phyloP scores from a whole-genome alignment of 768 basidiomycete genomes.

The Serendipita sp. region DNA sequence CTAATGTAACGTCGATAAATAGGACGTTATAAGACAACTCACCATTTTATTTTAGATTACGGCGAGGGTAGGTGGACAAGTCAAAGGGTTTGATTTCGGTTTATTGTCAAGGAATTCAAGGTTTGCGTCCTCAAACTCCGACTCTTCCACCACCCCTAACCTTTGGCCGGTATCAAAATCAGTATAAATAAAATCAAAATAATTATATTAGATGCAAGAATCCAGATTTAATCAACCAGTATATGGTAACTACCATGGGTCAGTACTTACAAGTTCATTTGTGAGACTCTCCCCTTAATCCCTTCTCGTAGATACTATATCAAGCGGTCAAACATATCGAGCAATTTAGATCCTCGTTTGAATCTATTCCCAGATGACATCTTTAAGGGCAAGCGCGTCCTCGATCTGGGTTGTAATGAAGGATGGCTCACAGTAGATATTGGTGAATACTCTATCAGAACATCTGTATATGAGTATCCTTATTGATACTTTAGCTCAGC shows the following conservation, averaged over 20 bases:
- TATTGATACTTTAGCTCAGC: conserved; percentile 35
- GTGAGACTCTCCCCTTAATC: neutral
- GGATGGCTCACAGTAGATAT: conserved; percentile 76
- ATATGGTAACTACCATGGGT: conserved; percentile 67
- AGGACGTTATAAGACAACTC: neutral
- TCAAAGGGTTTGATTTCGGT: neutral
- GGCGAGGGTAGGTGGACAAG: neutral
- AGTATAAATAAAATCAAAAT: neutral
- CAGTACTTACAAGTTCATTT: conserved; percentile 9
- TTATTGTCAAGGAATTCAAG: neutral
- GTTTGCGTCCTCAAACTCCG: neutral
- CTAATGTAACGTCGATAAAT: too few species aligned
- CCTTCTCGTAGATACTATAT: conserved; percentile 44
- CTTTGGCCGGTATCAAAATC: neutral
- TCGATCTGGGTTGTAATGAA: conserved; percentile 81
- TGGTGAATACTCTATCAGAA: conserved; percentile 28
- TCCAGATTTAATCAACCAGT: conserved; percentile 22
- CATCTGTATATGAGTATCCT: neutral
- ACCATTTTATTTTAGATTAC: conserved; percentile 5
- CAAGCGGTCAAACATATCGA: conserved; percentile 40
- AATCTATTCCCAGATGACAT: conserved; percentile 37
- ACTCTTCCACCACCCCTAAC: neutral
- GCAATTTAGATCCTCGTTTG: conserved; percentile 44
- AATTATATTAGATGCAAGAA: neutral
- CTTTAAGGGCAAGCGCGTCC: conserved; percentile 40